These are phyloP conservation scores for Misopates orontium DNA, from an alignment of 257 asterid genomes.

Conservation along the genomic window DNA sequence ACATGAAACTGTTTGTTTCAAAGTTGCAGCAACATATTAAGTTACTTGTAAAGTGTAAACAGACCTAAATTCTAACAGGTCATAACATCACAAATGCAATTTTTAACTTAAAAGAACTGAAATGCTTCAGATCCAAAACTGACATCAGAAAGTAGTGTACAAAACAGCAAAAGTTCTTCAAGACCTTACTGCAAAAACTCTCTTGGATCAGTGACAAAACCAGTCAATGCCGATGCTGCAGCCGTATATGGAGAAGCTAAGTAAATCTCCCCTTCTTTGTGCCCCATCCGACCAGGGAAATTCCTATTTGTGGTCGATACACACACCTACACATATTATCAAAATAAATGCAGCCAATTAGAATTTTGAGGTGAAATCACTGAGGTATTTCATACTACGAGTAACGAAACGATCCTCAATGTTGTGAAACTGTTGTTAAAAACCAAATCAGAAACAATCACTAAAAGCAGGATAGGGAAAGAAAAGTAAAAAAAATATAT, in stretches of 20 bases:
- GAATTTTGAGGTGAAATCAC: too few relatives aligned
- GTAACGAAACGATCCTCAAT: neutral
- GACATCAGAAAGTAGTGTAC: neutral
- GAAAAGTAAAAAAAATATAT: too few relatives aligned
- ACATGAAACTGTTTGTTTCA: too few relatives aligned
- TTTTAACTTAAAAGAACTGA: neutral
- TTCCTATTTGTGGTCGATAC: constrained; percentile 86
- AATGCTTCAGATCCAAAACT: constrained; percentile 7
- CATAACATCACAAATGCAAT: neutral
- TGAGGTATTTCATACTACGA: neutral
- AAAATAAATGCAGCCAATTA: neutral
- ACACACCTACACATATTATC: constrained; percentile 53
- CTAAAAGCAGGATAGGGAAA: neutral
- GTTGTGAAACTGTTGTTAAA: neutral
- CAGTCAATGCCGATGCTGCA: constrained; percentile 91
- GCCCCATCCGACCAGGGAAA: constrained; percentile 93
- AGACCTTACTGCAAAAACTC: constrained; percentile 67
- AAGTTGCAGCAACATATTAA: neutral
- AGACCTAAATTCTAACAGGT: neutral
- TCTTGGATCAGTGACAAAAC: constrained; percentile 87
- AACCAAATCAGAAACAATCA: too few relatives aligned
- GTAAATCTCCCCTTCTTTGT: constrained; percentile 93
- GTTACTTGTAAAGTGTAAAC: neutral
- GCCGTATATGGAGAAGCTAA: constrained; percentile 98
- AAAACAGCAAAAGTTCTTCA: neutral